Evolutionary conservation across 2,329 filamentous ascomycete species (phyloP), one percentile per base, ranked within the genome.

Genomic region (Aspergillus unguis): DNA sequence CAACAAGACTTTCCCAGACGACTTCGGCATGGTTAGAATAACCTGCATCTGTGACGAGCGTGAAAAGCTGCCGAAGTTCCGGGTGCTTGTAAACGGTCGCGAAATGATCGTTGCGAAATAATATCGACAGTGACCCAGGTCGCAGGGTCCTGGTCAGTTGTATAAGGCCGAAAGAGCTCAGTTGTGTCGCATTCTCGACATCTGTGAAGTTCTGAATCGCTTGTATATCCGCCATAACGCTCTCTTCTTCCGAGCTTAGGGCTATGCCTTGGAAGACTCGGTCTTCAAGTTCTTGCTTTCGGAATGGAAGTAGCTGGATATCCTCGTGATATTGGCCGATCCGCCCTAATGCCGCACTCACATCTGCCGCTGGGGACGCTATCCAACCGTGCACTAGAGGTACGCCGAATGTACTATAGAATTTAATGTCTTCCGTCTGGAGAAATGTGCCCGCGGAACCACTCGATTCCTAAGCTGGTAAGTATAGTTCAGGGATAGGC

Each of bases 51-150:
- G 94, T 97, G 10, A 99, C 91, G 3, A 99, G 76, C 0, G 88
- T 90, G 58, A 92, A 82, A 1, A 97, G 79, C 59, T 88, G 81
- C 37, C 84, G 79, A 0, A 86, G 90, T 41, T 85, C 77, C 0
- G 92, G 90, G 62, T 97, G 90, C 55, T 92, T 90, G 71, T 95
- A 96, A 0, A 99, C 71, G 0, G 92, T 97, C 38, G 90, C 91
- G 66, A 99, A 99, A 68, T 99, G 94, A 65, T 99, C 92, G 63
- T 99, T 99, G 27, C 94, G 84, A 75, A 99, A 99, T 1, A 99
- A 74, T 45, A 99, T 97, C 0, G 90, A 90, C 56, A 96, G 83
- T 1, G 87, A 84, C 1, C 91, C 92, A 1, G 90, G 86, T 9
- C 81, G 75, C 52, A 96, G 80, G 5, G 81, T 85, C 46, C 83